Percentiles rank a stretch among this genome's conserved stretches.
Evolutionary conservation across 2,329 filamentous ascomycete genomes (phyloP).

Genomic region (Fusarium newnesense): DNA sequence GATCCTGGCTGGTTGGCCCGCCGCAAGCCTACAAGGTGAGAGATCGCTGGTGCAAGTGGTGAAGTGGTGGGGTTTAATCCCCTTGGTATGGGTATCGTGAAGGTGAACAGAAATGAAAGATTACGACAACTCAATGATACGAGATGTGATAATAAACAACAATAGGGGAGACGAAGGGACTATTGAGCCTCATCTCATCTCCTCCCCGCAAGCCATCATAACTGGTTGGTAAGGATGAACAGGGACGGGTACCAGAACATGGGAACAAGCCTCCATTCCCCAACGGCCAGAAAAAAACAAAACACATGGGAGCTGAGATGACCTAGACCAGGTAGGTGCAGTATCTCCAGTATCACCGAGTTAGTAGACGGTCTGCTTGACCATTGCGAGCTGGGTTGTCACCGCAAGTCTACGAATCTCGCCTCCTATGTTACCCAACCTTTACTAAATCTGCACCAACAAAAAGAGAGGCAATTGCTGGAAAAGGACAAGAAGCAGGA

Average conservation of each 20-base stretch:
- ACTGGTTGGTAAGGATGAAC: background rate
- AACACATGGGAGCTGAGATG: constrained; percentile 26
- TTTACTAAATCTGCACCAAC: background rate
- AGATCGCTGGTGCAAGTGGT: constrained; percentile 34
- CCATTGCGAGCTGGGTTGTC: constrained; percentile 14
- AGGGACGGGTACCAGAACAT: background rate
- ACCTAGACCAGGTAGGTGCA: constrained; percentile 6
- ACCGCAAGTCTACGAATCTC: constrained; percentile 16
- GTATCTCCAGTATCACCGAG: constrained; percentile 16
- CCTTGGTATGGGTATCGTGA: constrained; percentile 14
- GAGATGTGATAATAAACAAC: constrained; percentile 25
- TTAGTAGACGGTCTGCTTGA: constrained; percentile 1
- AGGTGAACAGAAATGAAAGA: constrained; percentile 40
- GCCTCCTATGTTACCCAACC: background rate
- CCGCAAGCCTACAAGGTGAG: constrained; percentile 37
- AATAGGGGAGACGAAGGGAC: constrained; percentile 19
- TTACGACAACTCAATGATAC: constrained; percentile 34
- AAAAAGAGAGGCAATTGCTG: constrained; percentile 13
- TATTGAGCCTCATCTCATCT: constrained; percentile 23
- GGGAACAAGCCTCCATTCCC: constrained; percentile 33
- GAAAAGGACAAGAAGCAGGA: background rate
- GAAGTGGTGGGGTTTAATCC: constrained; percentile 39
- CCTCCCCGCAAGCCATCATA: constrained; percentile 12
- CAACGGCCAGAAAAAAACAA: constrained; percentile 20
- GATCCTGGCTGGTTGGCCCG: constrained; percentile 41